phyloP scores from a whole-genome alignment of 1,284 basidiomycete species.

The Vanrija humicola region DNA sequence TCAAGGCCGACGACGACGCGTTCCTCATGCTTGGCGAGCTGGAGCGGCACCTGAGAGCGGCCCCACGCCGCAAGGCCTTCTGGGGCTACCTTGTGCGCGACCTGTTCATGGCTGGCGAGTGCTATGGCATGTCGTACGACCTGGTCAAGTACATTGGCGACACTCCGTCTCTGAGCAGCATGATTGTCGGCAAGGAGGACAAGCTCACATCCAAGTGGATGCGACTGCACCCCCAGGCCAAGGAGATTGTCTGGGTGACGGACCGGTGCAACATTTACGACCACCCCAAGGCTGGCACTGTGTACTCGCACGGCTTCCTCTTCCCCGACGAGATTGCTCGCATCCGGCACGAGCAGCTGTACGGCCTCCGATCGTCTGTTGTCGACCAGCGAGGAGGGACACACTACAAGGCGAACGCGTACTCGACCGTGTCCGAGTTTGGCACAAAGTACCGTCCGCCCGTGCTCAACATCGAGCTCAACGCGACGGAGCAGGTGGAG shows the following conservation, averaged over 20 bases:
- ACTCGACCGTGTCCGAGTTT: slow-evolving; percentile 83
- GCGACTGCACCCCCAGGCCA: slow-evolving; percentile 73
- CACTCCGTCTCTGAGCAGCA: slow-evolving; percentile 62
- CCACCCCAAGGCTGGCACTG: slow-evolving; percentile 86
- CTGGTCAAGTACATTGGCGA: slow-evolving; percentile 83
- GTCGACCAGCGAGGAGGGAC: slow-evolving; percentile 23
- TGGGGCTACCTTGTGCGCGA: slow-evolving; percentile 93
- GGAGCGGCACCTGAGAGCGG: slow-evolving; percentile 72
- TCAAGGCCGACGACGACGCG: slow-evolving; percentile 90
- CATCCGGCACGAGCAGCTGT: slow-evolving; percentile 53
- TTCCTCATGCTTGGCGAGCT: slow-evolving; percentile 92
- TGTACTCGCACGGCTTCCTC: slow-evolving; percentile 92
- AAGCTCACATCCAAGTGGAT: slow-evolving; percentile 94
- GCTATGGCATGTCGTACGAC: slow-evolving; percentile 86
- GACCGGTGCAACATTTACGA: slow-evolving; percentile 98
- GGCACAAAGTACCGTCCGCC: slow-evolving; percentile 74
- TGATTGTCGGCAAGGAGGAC: slow-evolving; percentile 85
- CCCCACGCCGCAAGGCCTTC: slow-evolving; percentile 71
- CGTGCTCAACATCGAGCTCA: slow-evolving; percentile 56
- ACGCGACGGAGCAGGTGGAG: slow-evolving; percentile 69
- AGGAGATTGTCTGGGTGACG: slow-evolving; percentile 78
- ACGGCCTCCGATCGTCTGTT: slow-evolving; percentile 20
- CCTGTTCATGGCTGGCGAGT: slow-evolving; percentile 92
- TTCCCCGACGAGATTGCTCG: slow-evolving; percentile 84
- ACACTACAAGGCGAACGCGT: slow-evolving; percentile 50